These are phyloP conservation scores for Volvox carteri DNA, from an alignment of 163 green algal genomes.

Conservation along the genomic window DNA sequence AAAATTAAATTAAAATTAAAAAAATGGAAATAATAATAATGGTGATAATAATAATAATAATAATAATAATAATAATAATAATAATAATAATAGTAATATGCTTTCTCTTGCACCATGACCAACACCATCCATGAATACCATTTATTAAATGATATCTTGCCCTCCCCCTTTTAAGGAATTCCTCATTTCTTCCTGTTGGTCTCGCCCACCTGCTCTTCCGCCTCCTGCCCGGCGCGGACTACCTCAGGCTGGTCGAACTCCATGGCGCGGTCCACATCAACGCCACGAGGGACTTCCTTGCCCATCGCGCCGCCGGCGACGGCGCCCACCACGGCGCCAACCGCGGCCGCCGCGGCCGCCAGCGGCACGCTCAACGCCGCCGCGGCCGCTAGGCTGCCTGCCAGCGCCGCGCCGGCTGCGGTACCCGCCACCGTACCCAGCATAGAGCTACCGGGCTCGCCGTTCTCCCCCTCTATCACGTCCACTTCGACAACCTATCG, in stretches of 20 bases:
- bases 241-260: conserved; percentile 49
- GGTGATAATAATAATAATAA: no score
- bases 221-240: background rate
- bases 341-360: conserved; percentile 33
- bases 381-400: conserved; percentile 19
- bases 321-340: conserved; percentile 35
- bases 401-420: conserved; percentile 23
- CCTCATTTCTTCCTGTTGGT: no score
- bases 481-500: conserved; percentile 47
- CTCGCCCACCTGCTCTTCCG: conserved; percentile 33
- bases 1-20: background rate
- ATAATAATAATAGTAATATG: no score
- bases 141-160: no score
- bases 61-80: no score
- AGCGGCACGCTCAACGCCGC: conserved; percentile 18
- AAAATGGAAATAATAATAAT: background rate
- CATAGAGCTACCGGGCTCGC: conserved; percentile 31
- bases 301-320: conserved; percentile 43
- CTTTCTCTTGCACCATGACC: no score
- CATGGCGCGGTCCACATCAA: conserved; percentile 36
- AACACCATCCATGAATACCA: no score
- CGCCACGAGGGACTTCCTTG: conserved; percentile 46
- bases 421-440: conserved; percentile 39
- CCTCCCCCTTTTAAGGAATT: no score
- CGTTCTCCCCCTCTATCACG: conserved; percentile 40